Conservation (phyloP, 2,329 filamentous ascomycete species). For the Ascosphaera aggregata region DNA sequence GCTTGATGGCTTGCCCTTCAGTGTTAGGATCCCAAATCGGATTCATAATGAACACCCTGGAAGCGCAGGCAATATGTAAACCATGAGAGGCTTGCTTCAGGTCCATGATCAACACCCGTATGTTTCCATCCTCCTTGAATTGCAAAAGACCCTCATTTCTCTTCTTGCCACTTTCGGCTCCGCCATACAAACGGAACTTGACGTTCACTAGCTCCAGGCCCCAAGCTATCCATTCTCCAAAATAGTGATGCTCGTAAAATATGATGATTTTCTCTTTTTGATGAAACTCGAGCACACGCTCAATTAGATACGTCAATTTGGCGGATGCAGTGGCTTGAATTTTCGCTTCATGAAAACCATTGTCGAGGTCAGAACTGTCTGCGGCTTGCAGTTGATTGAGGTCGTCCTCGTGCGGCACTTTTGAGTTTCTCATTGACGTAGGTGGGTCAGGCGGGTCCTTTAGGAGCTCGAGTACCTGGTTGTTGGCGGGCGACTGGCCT, state of each 20-base stretch:
- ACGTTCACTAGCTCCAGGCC: conserved; percentile 49
- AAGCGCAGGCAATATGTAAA: conserved; percentile 62
- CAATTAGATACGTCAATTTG: conserved; percentile 69
- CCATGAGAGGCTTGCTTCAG: conserved; percentile 75
- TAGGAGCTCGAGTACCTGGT: background rate
- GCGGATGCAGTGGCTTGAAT: conserved; percentile 64
- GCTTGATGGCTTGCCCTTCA: conserved; percentile 77
- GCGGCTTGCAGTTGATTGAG: no score
- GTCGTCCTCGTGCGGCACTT: no score
- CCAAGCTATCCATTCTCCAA: conserved; percentile 66
- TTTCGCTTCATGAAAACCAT: conserved; percentile 20
- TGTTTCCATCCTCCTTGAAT: conserved; percentile 46
- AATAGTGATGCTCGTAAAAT: conserved; percentile 77
- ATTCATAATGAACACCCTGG: conserved; percentile 69
- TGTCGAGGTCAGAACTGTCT: background rate
- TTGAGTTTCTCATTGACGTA: no score
- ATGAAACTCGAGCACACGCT: conserved; percentile 45
- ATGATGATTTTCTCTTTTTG: conserved; percentile 63
- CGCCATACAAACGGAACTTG: conserved; percentile 34
- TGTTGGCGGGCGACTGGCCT: no score
- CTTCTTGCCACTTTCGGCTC: conserved; percentile 32
- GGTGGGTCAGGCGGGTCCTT: background rate
- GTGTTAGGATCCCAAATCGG: conserved; percentile 67
- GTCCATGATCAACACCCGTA: conserved; percentile 74
- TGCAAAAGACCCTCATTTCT: conserved; percentile 54